Conservation (phyloP, 1,284 basidiomycete species). For the Pterulicium gracile region DNA sequence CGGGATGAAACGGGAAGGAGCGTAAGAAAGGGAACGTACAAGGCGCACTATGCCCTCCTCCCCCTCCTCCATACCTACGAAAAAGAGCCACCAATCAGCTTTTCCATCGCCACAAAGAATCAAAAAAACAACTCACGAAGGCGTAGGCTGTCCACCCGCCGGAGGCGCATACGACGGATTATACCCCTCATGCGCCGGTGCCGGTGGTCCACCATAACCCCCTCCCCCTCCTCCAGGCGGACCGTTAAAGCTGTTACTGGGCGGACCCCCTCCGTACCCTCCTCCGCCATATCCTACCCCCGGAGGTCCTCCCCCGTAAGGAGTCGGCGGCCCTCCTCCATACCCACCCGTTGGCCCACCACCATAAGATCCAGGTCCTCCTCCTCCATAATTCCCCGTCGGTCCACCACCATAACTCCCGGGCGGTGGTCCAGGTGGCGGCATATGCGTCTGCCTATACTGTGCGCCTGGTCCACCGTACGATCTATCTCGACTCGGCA, state of each 20-base stretch:
- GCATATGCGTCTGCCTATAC: constrained; percentile 7
- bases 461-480: constrained; percentile 4
- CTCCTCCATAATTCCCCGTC: too few relatives aligned
- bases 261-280: too few relatives aligned
- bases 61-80: too few relatives aligned
- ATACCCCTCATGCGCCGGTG: constrained; percentile 8
- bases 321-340: too few relatives aligned
- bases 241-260: too few relatives aligned
- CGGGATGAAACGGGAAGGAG: background rate
- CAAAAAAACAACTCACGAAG: too few relatives aligned
- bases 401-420: constrained; percentile 19
- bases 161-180: constrained; percentile 4
- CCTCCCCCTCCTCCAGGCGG: too few relatives aligned
- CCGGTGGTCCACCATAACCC: constrained; percentile 18
- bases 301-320: too few relatives aligned
- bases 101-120: constrained; percentile 6
- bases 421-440: constrained; percentile 14
- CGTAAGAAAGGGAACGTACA: background rate
- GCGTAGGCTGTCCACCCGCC: too few relatives aligned
- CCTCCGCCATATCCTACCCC: too few relatives aligned
- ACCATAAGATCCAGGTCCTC: constrained; percentile 30
- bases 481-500: constrained; percentile 3
- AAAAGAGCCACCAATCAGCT: background rate
- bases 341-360: too few relatives aligned
- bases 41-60: too few relatives aligned